phyloP scores from a whole-genome alignment of 2,329 filamentous ascomycete genomes.

The Trichoderma gracile region DNA sequence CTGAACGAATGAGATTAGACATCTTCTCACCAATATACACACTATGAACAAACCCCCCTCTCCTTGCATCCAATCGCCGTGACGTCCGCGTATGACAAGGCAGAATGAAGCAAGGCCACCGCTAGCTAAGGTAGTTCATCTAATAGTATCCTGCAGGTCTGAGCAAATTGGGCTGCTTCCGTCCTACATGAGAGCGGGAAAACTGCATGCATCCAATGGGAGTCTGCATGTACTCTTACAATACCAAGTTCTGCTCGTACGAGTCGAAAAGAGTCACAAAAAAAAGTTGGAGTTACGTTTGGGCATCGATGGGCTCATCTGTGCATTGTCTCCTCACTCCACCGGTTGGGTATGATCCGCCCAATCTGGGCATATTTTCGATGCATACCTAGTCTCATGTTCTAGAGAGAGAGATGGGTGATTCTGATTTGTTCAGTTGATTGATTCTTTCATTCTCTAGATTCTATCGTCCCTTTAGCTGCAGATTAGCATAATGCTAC shows the following conservation, averaged over 20 bases:
- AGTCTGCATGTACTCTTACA: background rate
- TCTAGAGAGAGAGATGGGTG: too few species aligned
- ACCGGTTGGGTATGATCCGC: background rate
- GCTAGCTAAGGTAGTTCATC: too few species aligned
- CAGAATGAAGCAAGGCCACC: too few species aligned
- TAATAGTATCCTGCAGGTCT: slow-evolving; percentile 16
- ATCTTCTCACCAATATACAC: slow-evolving; percentile 1
- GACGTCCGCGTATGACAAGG: background rate
- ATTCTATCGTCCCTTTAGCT: too few species aligned
- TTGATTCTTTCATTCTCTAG: background rate
- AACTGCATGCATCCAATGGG: background rate
- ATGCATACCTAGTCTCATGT: too few species aligned
- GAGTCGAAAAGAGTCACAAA: too few species aligned
- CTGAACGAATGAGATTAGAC: slow-evolving; percentile 14
- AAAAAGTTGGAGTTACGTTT: too few species aligned
- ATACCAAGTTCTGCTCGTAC: too few species aligned
- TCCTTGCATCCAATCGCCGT: background rate
- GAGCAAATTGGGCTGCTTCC: background rate
- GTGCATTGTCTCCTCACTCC: too few species aligned
- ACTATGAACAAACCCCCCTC: background rate
- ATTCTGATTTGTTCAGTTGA: background rate
- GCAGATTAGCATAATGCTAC: too few species aligned
- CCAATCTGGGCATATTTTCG: background rate
- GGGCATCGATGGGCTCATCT: background rate
- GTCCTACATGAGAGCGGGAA: background rate